A percentile compares a stretch with the other conserved stretches of the same genome.
phyloP scores from a whole-genome alignment of 106 monocot species.

The Hemerocallis citrina region DNA sequence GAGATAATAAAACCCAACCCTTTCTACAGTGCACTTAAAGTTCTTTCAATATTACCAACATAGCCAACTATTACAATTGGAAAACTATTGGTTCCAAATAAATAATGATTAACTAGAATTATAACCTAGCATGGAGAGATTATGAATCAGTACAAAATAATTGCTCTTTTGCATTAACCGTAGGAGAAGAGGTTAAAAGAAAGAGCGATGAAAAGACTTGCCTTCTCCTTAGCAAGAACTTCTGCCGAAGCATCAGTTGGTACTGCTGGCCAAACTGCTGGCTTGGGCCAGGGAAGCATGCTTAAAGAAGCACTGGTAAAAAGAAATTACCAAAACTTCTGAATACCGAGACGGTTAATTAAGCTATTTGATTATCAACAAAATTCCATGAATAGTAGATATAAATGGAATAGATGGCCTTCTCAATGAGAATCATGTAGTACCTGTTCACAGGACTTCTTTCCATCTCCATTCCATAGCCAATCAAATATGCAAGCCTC shows the following conservation, averaged over 20 bases:
- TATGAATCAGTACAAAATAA: not conserved
- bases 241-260: constrained; percentile 75
- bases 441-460: constrained; percentile 92
- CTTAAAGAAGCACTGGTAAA: constrained; percentile 81
- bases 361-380: constrained; percentile 9
- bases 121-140: not conserved
- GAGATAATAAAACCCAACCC: too few relatives aligned
- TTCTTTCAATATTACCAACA: not conserved
- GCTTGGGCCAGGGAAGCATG: constrained; percentile 99
- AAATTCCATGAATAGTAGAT: not conserved
- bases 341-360: not conserved
- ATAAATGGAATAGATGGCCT: not conserved
- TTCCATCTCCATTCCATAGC: constrained; percentile 79
- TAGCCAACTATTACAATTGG: not conserved
- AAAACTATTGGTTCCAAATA: not conserved
- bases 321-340: not conserved
- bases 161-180: not conserved
- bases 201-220: constrained; percentile 22
- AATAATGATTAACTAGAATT: not conserved
- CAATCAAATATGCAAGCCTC: constrained; percentile 96
- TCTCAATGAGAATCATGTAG: not conserved
- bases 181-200: not conserved
- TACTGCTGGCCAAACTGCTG: constrained; percentile 76
- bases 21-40: too few relatives aligned
- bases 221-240: constrained; percentile 84